phyloP scores from a whole-genome alignment of 2,329 filamentous ascomycete species.

The Fusarium penzigii region DNA sequence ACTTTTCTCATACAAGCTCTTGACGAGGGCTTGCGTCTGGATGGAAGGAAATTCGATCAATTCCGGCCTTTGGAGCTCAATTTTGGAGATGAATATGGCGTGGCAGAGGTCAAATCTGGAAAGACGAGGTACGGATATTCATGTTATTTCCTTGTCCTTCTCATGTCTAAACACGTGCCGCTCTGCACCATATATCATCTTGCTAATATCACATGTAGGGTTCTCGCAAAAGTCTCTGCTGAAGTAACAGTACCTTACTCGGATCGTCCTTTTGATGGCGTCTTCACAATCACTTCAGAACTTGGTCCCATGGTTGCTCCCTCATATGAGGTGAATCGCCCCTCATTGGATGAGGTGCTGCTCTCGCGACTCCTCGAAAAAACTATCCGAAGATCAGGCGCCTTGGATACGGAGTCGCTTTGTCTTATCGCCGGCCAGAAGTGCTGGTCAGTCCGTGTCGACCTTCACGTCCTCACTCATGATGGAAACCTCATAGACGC shows the following conservation, averaged over 20 bases:
- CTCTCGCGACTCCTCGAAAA: constrained; percentile 90
- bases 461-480: constrained; percentile 87
- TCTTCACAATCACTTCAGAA: constrained; percentile 91
- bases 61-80: constrained; percentile 75
- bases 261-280: constrained; percentile 91
- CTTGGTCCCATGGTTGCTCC: constrained; percentile 91
- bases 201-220: constrained; percentile 49
- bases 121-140: constrained; percentile 72
- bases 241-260: constrained; percentile 83
- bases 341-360: constrained; percentile 80
- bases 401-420: constrained; percentile 92
- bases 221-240: constrained; percentile 82
- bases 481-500: constrained; percentile 90
- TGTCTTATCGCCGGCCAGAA: constrained; percentile 90
- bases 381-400: constrained; percentile 86
- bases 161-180: too few species aligned
- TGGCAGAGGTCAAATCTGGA: constrained; percentile 82
- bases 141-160: not conserved
- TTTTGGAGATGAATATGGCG: constrained; percentile 90
- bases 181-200: too few species aligned
- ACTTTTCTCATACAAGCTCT: constrained; percentile 84
- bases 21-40: constrained; percentile 76
- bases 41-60: constrained; percentile 79
- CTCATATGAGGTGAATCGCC: constrained; percentile 82
- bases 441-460: constrained; percentile 87